A percentile compares a stretch with the other conserved stretches of the same genome.
Conservation (phyloP, 2,329 filamentous ascomycete species). For the Endothia cerciana region DNA sequence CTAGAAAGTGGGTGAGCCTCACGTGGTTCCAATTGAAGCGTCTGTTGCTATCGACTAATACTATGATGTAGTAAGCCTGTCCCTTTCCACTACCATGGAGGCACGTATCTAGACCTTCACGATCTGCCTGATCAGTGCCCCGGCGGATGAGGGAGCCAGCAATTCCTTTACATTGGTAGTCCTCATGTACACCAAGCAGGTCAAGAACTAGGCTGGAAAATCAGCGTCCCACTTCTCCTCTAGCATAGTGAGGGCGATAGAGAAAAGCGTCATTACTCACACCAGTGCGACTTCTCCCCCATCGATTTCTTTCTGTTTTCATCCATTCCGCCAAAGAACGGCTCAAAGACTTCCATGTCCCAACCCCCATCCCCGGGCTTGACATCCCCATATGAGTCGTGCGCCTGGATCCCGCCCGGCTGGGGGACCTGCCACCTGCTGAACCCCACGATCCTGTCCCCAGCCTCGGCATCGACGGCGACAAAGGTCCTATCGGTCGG, state of each 20-base stretch:
- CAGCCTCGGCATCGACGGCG: background rate
- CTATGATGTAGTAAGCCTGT: background rate
- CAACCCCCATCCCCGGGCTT: background rate
- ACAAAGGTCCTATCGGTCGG: constrained; percentile 1
- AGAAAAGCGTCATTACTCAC: background rate
- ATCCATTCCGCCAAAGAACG: background rate
- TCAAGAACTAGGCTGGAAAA: background rate
- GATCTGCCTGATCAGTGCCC: background rate
- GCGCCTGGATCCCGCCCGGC: background rate
- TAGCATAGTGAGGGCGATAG: background rate
- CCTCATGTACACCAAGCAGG: background rate
- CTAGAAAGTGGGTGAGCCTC: background rate
- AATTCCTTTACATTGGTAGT: background rate
- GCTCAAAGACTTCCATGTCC: background rate
- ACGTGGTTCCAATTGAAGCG: background rate
- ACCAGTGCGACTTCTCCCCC: background rate
- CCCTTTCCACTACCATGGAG: background rate
- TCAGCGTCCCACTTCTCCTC: background rate
- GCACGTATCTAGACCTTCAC: background rate
- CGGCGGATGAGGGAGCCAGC: background rate
- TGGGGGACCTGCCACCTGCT: constrained; percentile 1
- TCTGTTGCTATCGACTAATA: background rate
- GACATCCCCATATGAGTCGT: background rate
- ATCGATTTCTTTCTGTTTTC: background rate
- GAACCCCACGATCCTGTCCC: background rate